Conservation (phyloP, 2,329 filamentous ascomycete species). For the Zymoseptoria pseudotritici region DNA sequence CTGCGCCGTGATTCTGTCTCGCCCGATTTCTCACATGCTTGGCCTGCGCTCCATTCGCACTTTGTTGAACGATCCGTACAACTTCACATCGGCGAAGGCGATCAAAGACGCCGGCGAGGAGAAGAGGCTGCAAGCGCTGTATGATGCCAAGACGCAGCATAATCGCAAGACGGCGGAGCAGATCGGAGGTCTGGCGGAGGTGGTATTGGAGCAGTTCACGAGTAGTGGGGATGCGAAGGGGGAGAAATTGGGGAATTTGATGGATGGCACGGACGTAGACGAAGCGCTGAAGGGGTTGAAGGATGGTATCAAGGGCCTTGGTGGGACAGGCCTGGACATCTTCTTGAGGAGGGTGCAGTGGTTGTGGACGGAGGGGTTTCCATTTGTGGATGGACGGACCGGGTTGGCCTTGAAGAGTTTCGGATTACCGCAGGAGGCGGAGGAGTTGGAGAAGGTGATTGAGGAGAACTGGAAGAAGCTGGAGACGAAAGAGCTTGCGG, state of each 20-base stretch:
- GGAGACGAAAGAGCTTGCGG: conserved; percentile 23
- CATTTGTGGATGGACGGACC: conserved; percentile 34
- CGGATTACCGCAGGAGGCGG: conserved; percentile 30
- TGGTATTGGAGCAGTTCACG: conserved; percentile 27
- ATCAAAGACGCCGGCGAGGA: conserved; percentile 33
- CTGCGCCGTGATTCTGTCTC: conserved; percentile 37
- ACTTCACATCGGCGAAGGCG: conserved; percentile 28
- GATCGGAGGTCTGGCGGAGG: conserved; percentile 29
- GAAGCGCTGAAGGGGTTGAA: conserved; percentile 27
- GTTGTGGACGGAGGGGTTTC: conserved; percentile 33
- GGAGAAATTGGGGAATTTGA: conserved; percentile 26
- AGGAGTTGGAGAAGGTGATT: conserved; percentile 30
- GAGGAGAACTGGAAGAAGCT: conserved; percentile 32
- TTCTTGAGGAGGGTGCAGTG: conserved; percentile 38
- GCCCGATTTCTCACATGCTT: conserved; percentile 39
- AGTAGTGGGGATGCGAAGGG: conserved; percentile 27
- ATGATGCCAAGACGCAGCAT: conserved; percentile 39
- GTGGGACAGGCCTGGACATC: conserved; percentile 36
- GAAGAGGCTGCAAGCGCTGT: conserved; percentile 33
- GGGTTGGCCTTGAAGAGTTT: conserved; percentile 29
- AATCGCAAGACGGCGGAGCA: conserved; percentile 41
- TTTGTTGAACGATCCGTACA: conserved; percentile 38
- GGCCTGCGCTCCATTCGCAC: conserved; percentile 39
- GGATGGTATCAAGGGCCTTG: conserved; percentile 35
- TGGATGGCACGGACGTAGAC: conserved; percentile 26